Base-by-base conservation (phyloP, 257 asterid genomes). In the Solanum chiquidenum region DNA sequence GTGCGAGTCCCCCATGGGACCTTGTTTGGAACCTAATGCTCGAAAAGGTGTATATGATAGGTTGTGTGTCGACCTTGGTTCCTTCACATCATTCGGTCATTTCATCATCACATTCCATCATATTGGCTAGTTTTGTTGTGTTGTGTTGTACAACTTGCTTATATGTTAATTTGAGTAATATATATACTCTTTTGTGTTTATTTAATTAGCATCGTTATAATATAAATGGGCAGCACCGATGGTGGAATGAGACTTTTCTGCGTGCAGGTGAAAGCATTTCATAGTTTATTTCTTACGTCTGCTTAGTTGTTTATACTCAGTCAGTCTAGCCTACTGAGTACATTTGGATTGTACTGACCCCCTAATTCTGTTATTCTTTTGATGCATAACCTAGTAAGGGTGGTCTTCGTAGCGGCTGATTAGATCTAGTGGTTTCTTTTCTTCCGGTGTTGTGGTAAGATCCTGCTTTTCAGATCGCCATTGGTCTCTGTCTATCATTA, bases 381-480 rank as follows among this genome's bases (percentile, higher is more conserved):
- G 64, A 55, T 18, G n/a, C 62, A 18, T 20, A 55, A 16, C n/a
- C 64, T 55, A 55, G 64, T 18, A 20, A 18, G 64, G n/a, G 64
- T 55, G 64, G 18, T 55, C 64, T 55, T 18, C 64, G 8, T 7
- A 7, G 23, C 0, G n/a, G 64, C 10, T 55, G 2, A 55, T 18
- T 18, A 20, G n/a, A 55, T 55, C n/a, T 55, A 55, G n/a, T 2
- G 10, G 9, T 55, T 55, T 55, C 10, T 52, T 55, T 20, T 55
- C 9, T 55, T 55, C n/a, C 4, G 4, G 23, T 46, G n/a, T 55
- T 18, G n/a, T 55, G 23, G 64, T 55, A 20, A 55, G 64, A 55
- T 55, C 64, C 2, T 18, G 0, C n/a, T 55, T 20, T 55, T 1
- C 4, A 3, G 2, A 18, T 55, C 3, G 10, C 0, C 4, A 55